Base-by-base conservation (phyloP, 164 flowering plant genomes). In the Sedum album region DNA sequence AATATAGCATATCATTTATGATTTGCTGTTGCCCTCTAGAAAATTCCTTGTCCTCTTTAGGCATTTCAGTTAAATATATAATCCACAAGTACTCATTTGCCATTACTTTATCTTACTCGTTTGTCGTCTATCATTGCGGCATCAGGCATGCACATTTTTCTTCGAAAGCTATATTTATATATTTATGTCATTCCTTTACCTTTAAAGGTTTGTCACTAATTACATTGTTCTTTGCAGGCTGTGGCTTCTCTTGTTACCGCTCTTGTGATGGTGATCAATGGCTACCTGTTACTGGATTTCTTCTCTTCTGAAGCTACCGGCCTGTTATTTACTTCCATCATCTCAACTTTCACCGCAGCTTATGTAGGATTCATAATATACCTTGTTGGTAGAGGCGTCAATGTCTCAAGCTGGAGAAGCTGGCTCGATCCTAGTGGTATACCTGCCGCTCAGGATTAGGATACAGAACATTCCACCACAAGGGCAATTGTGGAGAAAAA, bases 221-320 rank as follows among this genome's bases (percentile, higher is more conserved):
- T 55, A 14, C 31, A 25, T 31, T 31, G 17, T 7, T 33, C 8
- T 6, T 10, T 49, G 25, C 57, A 67, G 69, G 8, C 60, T 21
- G 39, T 67, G 3, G 60, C 69, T 17, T 67, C 60, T 25, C 53
- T 55, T 31, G 61, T 67, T 33, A 31, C 61, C n/a, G 69, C 60
- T 20, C 69, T 67, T 10, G 69, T 67, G 57, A 67, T 67, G 69
- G 69, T 48, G 69, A 67, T 67, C 57, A 67, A 67, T 31, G 69
- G 69, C 42, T 67, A 67, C 25, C 69, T 67, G 17, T 20, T 67
- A 42, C 41, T 67, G 21, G 60, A 67, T 67, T 67, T 67, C 69
- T 48, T 67, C 26, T 20, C 57, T 36, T n/a, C 69, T 31, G 69
- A 67, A 67, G 60, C 57, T 48, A 67, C 41, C 13, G 41, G 69